Percentiles rank a stretch among this genome's conserved stretches.
phyloP scores from a whole-genome alignment of 73 alveolate species.

The Diophrys appendiculata region DNA sequence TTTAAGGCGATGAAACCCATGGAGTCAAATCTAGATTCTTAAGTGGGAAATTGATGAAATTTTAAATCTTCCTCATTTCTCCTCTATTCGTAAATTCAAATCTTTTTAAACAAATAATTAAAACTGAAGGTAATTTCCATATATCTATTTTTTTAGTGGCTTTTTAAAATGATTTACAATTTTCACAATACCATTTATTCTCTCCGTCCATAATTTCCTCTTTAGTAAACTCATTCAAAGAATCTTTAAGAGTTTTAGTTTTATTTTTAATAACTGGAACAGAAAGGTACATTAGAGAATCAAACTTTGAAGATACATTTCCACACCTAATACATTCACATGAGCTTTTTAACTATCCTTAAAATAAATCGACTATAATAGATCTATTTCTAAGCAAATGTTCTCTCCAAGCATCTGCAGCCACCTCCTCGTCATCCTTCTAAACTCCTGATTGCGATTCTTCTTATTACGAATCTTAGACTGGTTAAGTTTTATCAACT shows the following conservation, averaged over 20 bases:
- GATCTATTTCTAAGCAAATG: conserved; percentile 34
- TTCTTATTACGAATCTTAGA: conserved; percentile 3
- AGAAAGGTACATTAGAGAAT: conserved; percentile 61
- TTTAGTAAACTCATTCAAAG: conserved; percentile 67
- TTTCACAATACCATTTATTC: conserved; percentile 84
- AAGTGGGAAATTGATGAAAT: conserved; percentile 79
- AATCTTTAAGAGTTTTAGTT: conserved; percentile 56
- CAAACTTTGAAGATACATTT: conserved; percentile 41
- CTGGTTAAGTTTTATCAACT: too few species aligned
- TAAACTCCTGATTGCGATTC: too few species aligned
- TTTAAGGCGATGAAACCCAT: conserved; percentile 71
- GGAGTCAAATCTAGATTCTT: conserved; percentile 76
- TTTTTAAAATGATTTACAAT: conserved; percentile 76
- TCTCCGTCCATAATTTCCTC: conserved; percentile 85
- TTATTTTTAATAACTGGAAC: conserved; percentile 80
- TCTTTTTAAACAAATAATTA: conserved; percentile 89
- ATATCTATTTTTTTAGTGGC: conserved; percentile 83
- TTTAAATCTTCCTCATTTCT: conserved; percentile 75
- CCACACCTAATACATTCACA: conserved; percentile 30
- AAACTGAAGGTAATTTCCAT: conserved; percentile 88
- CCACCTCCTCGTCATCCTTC: conserved; percentile 50
- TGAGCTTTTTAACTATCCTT: conserved; percentile 40
- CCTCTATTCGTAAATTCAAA: conserved; percentile 57
- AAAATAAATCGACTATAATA: conserved; percentile 43
- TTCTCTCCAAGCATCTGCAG: conserved; percentile 49